phyloP scores from a whole-genome alignment of 805 yeast genomes.

The Lipomyces orientalis region DNA sequence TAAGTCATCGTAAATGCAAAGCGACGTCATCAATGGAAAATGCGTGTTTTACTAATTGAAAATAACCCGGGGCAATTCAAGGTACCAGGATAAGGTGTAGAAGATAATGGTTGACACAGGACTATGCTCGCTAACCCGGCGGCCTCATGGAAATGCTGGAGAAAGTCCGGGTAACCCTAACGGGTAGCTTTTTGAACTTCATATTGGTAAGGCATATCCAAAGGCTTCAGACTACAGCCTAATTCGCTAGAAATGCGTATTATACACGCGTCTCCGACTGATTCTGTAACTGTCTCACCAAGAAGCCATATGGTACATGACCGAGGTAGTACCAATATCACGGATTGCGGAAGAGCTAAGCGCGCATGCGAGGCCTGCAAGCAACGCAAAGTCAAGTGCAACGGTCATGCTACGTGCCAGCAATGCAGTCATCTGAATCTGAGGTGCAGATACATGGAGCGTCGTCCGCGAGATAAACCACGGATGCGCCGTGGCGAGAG shows the following conservation, averaged over 20 bases:
- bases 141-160: no score
- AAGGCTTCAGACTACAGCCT: no score
- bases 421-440: conserved; percentile 9
- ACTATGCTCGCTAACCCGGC: no score
- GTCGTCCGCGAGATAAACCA: background rate
- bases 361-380: conserved; percentile 10
- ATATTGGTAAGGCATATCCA: no score
- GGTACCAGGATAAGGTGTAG: no score
- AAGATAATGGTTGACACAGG: no score
- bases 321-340: background rate
- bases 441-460: background rate
- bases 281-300: background rate
- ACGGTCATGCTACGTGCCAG: conserved; percentile 8
- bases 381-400: conserved; percentile 9
- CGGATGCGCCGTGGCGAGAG: conserved; percentile 7
- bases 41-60: no score
- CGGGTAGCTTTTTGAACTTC: no score
- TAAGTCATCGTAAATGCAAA: no score
- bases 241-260: background rate
- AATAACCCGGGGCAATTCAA: no score
- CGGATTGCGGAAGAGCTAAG: background rate
- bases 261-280: background rate
- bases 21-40: no score
- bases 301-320: background rate
- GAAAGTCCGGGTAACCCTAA: no score